Conservation (phyloP, 2,329 filamentous ascomycete species). For the Paecilomyces sp. region DNA sequence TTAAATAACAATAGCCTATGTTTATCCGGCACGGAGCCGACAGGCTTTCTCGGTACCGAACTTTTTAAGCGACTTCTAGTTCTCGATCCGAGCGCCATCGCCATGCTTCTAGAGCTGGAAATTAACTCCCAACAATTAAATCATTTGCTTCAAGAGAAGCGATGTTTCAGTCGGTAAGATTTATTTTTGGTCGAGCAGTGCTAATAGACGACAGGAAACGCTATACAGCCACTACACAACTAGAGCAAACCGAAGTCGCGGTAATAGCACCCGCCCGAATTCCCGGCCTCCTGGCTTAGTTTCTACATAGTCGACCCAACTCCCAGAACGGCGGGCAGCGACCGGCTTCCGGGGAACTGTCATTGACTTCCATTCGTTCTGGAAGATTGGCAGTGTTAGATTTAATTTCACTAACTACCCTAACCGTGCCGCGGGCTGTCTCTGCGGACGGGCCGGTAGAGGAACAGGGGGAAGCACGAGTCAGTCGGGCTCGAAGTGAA, state of each 20-base stretch:
- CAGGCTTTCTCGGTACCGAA: not conserved
- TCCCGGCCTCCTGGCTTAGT: not conserved
- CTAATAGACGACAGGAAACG: not conserved
- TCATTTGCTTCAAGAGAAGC: not conserved
- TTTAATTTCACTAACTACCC: not conserved
- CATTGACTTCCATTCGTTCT: not conserved
- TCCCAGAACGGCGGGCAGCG: not conserved
- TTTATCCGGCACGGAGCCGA: not conserved
- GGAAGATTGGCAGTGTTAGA: not conserved
- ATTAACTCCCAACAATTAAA: not conserved
- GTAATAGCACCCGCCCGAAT: not conserved
- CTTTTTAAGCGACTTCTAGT: not conserved
- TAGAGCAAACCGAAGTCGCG: not conserved
- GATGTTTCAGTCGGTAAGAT: not conserved
- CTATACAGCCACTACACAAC: not conserved
- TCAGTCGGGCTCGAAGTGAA: not conserved
- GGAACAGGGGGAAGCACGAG: not conserved
- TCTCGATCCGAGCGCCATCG: not conserved
- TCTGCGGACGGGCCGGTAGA: not conserved
- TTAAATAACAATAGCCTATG: not conserved
- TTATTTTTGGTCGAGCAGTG: not conserved
- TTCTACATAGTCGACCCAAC: not conserved
- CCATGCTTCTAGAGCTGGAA: not conserved
- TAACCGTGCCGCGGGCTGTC: not conserved
- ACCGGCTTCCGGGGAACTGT: not conserved